Evolutionary conservation across 371 early-diverging fungal genomes (phyloP).

Genomic region (Syncephalastrum racemosum): DNA sequence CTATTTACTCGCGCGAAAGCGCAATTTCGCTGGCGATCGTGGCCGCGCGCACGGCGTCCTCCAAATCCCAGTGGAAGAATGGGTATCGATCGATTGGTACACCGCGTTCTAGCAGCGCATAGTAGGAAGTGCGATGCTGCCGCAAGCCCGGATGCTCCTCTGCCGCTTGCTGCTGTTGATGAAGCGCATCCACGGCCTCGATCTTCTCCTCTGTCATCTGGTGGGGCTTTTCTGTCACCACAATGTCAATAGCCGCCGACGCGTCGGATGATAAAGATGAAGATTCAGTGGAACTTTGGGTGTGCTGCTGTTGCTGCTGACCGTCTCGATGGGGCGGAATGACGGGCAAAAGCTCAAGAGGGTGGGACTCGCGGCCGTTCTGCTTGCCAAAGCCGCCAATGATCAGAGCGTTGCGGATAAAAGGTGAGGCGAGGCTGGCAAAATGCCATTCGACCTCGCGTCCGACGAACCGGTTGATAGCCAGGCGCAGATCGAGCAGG

Average conservation of each 20-base stretch:
- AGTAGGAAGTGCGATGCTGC: constrained; percentile 2
- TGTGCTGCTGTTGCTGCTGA: not conserved
- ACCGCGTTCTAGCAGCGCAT: constrained; percentile 15
- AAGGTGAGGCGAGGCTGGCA: constrained; percentile 25
- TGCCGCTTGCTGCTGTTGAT: not conserved
- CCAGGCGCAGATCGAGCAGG: constrained; percentile 44
- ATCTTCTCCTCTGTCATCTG: no score
- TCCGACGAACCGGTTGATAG: constrained; percentile 46
- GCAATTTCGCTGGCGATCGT: constrained; percentile 9
- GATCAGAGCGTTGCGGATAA: constrained; percentile 29
- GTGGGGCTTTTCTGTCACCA: constrained; percentile 2
- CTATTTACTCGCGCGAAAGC: no score
- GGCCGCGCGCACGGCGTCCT: constrained; percentile 31
- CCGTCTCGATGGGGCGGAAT: constrained; percentile 13
- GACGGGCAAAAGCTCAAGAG: constrained; percentile 14
- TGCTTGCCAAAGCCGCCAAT: constrained; percentile 33
- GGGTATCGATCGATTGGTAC: constrained; percentile 24
- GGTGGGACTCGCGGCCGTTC: constrained; percentile 11
- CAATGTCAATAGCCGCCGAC: constrained; percentile 7
- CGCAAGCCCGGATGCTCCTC: not conserved
- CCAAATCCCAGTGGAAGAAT: constrained; percentile 38
- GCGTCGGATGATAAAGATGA: not conserved
- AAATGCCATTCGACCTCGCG: constrained; percentile 44
- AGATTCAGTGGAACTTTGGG: no score
- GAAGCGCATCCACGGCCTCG: constrained; percentile 2